Evolutionary conservation across 257 asterid species (phyloP).

Genomic region (Gentiana straminea): DNA sequence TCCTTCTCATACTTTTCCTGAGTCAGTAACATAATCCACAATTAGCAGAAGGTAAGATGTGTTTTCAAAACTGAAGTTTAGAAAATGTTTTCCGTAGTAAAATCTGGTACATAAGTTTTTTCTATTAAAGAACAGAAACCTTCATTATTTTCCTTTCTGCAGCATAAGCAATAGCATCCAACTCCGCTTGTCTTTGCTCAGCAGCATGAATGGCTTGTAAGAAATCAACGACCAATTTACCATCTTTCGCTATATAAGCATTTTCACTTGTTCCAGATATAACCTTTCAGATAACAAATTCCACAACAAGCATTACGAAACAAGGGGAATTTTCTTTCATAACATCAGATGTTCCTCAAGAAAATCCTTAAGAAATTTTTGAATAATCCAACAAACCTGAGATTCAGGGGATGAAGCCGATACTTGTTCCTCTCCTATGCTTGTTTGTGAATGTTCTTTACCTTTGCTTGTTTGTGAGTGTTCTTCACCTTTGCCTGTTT

Average conservation of each 20-base stretch:
- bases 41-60: constrained; percentile 19
- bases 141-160: constrained; percentile 68
- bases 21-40: constrained; percentile 20
- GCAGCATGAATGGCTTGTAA: constrained; percentile 96
- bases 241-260: constrained; percentile 68
- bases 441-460: too few relatives aligned
- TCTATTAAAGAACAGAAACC: constrained; percentile 27
- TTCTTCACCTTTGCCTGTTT: too few relatives aligned
- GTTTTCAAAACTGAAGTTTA: constrained; percentile 8
- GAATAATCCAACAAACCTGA: constrained; percentile 15
- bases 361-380: neutral
- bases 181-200: constrained; percentile 85
- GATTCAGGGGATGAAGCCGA: constrained; percentile 30
- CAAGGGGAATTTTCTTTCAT: neutral
- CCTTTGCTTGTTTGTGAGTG: too few relatives aligned
- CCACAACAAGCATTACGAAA: constrained; percentile 6
- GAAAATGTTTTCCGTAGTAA: neutral
- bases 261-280: constrained; percentile 38
- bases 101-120: neutral
- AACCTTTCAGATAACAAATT: constrained; percentile 34
- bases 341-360: neutral
- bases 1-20: constrained; percentile 95
- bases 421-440: constrained; percentile 8
- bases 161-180: constrained; percentile 51
- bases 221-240: constrained; percentile 82